These are phyloP conservation scores for Microbotryum scabiosae DNA, from an alignment of 1,284 basidiomycete genomes.

Conservation along the genomic window DNA sequence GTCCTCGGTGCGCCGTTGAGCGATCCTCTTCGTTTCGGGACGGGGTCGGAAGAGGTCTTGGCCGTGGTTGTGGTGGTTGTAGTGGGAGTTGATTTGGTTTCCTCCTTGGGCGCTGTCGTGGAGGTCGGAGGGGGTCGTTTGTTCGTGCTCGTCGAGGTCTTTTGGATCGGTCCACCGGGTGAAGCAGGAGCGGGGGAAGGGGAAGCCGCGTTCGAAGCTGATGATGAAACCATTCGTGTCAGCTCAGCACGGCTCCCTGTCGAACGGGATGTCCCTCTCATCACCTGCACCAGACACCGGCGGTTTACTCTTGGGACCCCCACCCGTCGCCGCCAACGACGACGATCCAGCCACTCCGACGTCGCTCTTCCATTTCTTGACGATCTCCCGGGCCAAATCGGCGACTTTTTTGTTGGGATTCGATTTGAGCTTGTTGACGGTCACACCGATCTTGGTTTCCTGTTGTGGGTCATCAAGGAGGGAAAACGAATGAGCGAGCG, in stretches of 20 bases:
- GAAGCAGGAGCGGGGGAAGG: slow-evolving; percentile 9
- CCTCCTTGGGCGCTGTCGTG: too few species aligned
- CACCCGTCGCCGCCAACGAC: neutral
- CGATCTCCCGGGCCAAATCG: slow-evolving; percentile 82
- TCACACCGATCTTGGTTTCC: slow-evolving; percentile 86
- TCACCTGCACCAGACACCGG: too few species aligned
- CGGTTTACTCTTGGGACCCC: neutral
- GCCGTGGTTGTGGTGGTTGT: slow-evolving; percentile 11
- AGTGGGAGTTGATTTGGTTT: slow-evolving; percentile 2
- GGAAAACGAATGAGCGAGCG: neutral
- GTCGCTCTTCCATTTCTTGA: slow-evolving; percentile 52
- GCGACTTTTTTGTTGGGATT: slow-evolving; percentile 64
- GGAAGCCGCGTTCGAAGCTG: slow-evolving; percentile 12
- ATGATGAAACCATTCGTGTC: neutral
- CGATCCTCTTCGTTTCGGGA: slow-evolving; percentile 15
- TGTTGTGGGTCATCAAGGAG: slow-evolving; percentile 36
- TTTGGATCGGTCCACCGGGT: slow-evolving; percentile 10
- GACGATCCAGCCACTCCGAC: slow-evolving; percentile 14
- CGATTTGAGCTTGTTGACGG: slow-evolving; percentile 80
- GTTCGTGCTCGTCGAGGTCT: neutral
- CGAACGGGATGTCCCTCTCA: too few species aligned
- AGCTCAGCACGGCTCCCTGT: too few species aligned
- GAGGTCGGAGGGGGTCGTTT: neutral
- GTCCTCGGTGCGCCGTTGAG: slow-evolving; percentile 48
- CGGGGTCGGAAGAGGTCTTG: neutral